Percentiles rank a stretch among this genome's conserved stretches.
Conservation (phyloP, 345 rosid species). For the Ailanthus altissimus region DNA sequence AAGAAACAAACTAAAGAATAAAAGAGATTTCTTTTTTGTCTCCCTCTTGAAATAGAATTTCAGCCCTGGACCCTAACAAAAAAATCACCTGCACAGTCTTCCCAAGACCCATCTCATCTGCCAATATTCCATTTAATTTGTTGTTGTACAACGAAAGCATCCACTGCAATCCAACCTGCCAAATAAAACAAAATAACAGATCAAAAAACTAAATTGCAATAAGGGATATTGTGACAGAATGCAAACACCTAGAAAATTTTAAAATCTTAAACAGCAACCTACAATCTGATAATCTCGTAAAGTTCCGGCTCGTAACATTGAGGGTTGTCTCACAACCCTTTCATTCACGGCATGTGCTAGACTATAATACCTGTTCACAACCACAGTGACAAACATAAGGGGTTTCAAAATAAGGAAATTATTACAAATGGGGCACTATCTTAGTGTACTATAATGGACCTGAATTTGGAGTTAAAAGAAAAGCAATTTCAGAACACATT, state of each 20-base stretch:
- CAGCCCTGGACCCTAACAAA: slow-evolving; percentile 17
- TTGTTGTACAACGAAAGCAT: slow-evolving; percentile 99
- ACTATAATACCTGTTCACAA: slow-evolving; percentile 70
- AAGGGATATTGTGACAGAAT: slow-evolving; percentile 6
- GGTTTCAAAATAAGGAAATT: slow-evolving; percentile 18
- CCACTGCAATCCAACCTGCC: slow-evolving; percentile 99
- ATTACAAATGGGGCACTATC: slow-evolving; percentile 6
- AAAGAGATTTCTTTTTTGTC: neutral
- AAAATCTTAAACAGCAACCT: slow-evolving; percentile 40
- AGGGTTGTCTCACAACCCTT: slow-evolving; percentile 85
- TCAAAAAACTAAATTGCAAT: slow-evolving; percentile 2
- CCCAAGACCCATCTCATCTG: slow-evolving; percentile 99
- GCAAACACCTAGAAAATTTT: neutral
- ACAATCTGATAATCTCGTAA: slow-evolving; percentile 99
- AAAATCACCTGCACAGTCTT: slow-evolving; percentile 94
- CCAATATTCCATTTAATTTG: slow-evolving; percentile 97
- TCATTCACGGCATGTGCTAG: slow-evolving; percentile 99
- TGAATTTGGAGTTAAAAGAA: neutral
- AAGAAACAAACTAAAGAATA: neutral
- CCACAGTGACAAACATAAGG: slow-evolving; percentile 10
- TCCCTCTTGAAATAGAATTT: neutral
- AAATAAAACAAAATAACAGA: slow-evolving; percentile 23
- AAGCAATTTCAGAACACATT: neutral
- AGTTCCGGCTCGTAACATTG: slow-evolving; percentile 93
- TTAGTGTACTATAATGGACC: neutral